Percentiles rank a stretch among this genome's conserved stretches.
phyloP scores from a whole-genome alignment of 2,329 filamentous ascomycete genomes.

The Nemania abortiva region DNA sequence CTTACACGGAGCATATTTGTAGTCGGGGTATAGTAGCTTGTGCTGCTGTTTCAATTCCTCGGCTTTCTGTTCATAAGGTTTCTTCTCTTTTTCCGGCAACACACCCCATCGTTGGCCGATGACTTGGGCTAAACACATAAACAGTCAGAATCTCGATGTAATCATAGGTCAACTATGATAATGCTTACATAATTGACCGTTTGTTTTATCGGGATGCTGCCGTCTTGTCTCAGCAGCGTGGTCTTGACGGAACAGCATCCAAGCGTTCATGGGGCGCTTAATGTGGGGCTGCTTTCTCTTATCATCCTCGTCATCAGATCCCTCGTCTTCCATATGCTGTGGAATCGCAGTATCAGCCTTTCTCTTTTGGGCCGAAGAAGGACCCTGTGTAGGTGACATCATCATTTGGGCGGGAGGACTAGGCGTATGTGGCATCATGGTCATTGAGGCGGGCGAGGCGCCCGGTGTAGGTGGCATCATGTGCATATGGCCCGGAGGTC shows the following conservation, averaged over 20 bases:
- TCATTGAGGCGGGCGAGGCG: too few relatives aligned
- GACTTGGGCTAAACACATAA: neutral
- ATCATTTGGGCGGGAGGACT: too few relatives aligned
- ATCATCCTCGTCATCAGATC: neutral
- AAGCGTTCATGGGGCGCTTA: neutral
- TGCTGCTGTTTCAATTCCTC: neutral
- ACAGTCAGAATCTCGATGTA: neutral
- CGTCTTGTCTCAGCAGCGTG: neutral
- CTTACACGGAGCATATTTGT: too few relatives aligned
- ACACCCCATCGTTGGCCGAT: neutral
- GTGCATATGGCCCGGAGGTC: neutral
- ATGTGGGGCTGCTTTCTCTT: neutral
- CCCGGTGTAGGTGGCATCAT: neutral
- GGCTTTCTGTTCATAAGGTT: neutral
- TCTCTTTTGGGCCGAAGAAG: neutral
- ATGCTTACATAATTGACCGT: neutral
- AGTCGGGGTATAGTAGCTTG: too few relatives aligned
- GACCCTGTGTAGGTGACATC: too few relatives aligned
- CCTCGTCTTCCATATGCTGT: too few relatives aligned
- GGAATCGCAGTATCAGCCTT: too few relatives aligned
- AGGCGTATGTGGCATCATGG: too few relatives aligned
- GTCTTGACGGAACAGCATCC: neutral
- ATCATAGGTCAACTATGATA: neutral
- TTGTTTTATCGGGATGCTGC: neutral
- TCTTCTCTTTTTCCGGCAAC: neutral